Evolutionary conservation across 768 basidiomycete species (phyloP).

Genomic region (Lentinula lateritia): DNA sequence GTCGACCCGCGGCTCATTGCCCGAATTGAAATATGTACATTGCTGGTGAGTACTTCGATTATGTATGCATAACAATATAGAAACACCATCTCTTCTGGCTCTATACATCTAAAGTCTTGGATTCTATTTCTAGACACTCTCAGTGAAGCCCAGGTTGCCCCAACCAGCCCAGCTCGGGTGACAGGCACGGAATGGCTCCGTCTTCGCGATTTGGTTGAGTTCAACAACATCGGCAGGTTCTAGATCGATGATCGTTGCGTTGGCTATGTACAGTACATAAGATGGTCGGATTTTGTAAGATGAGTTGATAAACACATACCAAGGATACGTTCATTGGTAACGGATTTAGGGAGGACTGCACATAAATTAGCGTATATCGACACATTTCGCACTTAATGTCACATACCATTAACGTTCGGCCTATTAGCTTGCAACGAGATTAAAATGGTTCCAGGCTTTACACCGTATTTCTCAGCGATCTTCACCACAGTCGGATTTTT

Average conservation of each 20-base stretch:
- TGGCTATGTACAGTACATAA: constrained; percentile 30
- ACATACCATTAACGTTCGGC: constrained; percentile 45
- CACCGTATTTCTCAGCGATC: constrained; percentile 58
- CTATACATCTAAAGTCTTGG: too few relatives aligned
- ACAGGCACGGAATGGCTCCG: constrained; percentile 58
- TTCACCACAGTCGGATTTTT: constrained; percentile 51
- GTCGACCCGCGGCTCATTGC: too few relatives aligned
- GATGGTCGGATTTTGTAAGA: background rate
- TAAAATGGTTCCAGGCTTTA: constrained; percentile 60
- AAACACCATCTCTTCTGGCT: too few relatives aligned
- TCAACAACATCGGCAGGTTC: constrained; percentile 54
- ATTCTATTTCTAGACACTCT: constrained; percentile 15
- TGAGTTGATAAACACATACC: constrained; percentile 26
- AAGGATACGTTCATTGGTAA: constrained; percentile 60
- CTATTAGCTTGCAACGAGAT: constrained; percentile 72
- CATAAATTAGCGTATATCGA: background rate
- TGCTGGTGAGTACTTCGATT: too few relatives aligned
- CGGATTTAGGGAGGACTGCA: constrained; percentile 70
- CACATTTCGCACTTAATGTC: background rate
- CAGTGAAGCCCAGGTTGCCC: constrained; percentile 57
- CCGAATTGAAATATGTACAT: too few relatives aligned
- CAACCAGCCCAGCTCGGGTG: constrained; percentile 61
- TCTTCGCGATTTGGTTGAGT: constrained; percentile 56
- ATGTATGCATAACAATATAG: too few relatives aligned
- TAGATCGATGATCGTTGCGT: constrained; percentile 57